These are phyloP conservation scores for Apiospora aurea DNA, from an alignment of 2,329 filamentous ascomycete species.

Conservation along the genomic window DNA sequence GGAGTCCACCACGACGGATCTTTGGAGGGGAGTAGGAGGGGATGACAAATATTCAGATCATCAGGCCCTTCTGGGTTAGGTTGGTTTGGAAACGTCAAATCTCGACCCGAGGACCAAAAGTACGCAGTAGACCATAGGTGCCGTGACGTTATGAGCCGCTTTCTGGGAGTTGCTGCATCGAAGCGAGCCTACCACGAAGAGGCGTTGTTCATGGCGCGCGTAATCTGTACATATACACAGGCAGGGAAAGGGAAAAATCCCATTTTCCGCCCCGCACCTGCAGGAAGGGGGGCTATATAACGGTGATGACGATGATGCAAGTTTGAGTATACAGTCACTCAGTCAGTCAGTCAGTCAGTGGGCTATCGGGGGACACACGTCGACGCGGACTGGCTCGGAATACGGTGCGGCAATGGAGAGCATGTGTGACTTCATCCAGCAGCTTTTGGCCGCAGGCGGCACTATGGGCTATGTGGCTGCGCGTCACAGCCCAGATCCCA, in stretches of 20 bases:
- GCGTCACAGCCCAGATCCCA: constrained; percentile 14
- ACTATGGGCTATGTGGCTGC: constrained; percentile 13
- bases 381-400: constrained; percentile 16
- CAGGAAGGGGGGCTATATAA: constrained; percentile 11
- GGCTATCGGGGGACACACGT: neutral
- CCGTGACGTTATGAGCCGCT: constrained; percentile 16
- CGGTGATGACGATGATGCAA: neutral
- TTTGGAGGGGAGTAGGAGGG: neutral
- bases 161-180: neutral
- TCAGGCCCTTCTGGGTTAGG: neutral
- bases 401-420: constrained; percentile 5
- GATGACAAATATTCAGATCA: neutral
- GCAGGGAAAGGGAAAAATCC: neutral
- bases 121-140: neutral
- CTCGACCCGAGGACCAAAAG: neutral
- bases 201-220: neutral
- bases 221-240: neutral
- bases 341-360: neutral
- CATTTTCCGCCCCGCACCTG: constrained; percentile 1
- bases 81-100: neutral
- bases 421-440: constrained; percentile 19
- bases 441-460: neutral
- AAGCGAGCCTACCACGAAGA: constrained; percentile 10
- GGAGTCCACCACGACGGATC: constrained; percentile 1
- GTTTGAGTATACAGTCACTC: neutral